Evolutionary conservation across 2,329 filamentous ascomycete species (phyloP), one percentile per base, ranked within the genome.

Genomic region (Aphanoascus verrucosus): DNA sequence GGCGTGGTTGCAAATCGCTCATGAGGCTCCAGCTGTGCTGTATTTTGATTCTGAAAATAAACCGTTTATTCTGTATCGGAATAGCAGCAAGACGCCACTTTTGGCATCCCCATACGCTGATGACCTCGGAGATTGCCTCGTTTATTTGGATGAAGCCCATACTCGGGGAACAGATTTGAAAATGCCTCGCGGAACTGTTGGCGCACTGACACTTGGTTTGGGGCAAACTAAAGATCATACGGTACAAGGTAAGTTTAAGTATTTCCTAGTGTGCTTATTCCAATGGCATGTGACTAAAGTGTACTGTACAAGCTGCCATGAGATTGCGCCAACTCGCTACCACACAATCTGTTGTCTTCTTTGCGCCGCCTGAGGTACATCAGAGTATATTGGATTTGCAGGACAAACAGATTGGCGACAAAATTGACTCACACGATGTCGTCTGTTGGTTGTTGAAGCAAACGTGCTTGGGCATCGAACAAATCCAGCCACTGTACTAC

Each of bases 91-190:
- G 42, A 49, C 49, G 11, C 55, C 55, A 7, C 49, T 87, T 0
- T 72, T 77, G 5, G 74, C 70, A 0, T 86, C 84, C 0, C 73
- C 80, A 0, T 85, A 77, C 57, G 65, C 69, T 0, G 70, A 72
- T 0, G 74, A 80, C 7, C 64, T 82, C 0, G 77, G 79, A 11
- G 58, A 58, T 0, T 86, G 83, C 52, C 62, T 86, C 0, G 72
- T 86, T 0, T 86, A 81, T 50, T 68, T 88, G 0, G 83, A 86
- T 42, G 79, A 87, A 55, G 75, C 78, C 0, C 82, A 87, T 57
- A 85, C 83, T 0, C 66, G 83, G 54, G 83, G 84, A 0, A 85
- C 76, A 0, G 83, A 88, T 56, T 60, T 87, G 0, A 77, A 74
- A 34, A 64, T 85, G 1, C 83, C 81, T 0, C 55, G 53, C 0